phyloP scores from a whole-genome alignment of 1,284 basidiomycete species.

The Nidula niveotomentosa region DNA sequence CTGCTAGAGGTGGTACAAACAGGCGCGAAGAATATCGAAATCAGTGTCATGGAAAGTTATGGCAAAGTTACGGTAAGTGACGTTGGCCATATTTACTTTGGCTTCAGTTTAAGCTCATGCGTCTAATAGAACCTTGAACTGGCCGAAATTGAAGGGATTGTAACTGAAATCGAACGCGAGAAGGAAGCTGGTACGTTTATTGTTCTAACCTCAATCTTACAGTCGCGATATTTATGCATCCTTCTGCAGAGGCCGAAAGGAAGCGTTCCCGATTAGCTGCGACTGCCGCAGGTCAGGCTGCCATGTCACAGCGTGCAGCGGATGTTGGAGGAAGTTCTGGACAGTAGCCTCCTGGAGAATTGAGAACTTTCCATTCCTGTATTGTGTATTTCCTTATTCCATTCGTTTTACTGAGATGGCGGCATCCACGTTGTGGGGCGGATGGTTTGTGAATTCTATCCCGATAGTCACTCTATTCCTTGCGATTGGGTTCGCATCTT shows the following conservation, averaged over 20 bases:
- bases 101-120: not conserved
- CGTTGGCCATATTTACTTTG: not conserved
- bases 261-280: conserved; percentile 79
- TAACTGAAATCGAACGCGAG: conserved; percentile 89
- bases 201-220: not conserved
- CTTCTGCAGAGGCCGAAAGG: conserved; percentile 75
- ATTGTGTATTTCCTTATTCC: not conserved
- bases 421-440: too few relatives aligned
- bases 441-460: too few relatives aligned
- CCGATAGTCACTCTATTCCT: too few relatives aligned
- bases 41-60: conserved; percentile 94
- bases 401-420: too few relatives aligned
- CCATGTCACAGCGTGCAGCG: conserved; percentile 67
- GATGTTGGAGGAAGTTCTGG: conserved; percentile 35
- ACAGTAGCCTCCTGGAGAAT: conserved; percentile 19
- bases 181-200: conserved; percentile 81
- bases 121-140: conserved; percentile 75
- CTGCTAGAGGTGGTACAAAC: conserved; percentile 98
- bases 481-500: too few relatives aligned
- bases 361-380: not conserved
- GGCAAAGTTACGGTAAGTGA: conserved; percentile 82
- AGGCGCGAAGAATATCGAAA: conserved; percentile 99
- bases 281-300: conserved; percentile 81
- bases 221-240: conserved; percentile 2
- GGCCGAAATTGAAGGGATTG: conserved; percentile 87